These are phyloP conservation scores for Ceratobasidium sp. DNA, from an alignment of 1,284 basidiomycete species.

Conservation along the genomic window DNA sequence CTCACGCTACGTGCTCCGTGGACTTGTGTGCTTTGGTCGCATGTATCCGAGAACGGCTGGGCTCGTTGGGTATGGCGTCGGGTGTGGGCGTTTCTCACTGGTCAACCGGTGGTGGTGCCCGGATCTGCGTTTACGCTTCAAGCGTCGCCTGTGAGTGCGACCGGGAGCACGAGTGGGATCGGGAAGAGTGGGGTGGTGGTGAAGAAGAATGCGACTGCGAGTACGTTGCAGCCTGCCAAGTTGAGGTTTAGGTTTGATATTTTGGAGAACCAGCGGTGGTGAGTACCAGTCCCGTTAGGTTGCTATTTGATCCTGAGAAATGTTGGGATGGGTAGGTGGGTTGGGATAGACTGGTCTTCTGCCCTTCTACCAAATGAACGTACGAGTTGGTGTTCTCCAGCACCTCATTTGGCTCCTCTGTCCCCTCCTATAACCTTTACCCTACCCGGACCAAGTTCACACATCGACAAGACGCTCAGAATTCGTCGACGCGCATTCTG, in stretches of 20 bases:
- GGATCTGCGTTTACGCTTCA: conserved; percentile 50
- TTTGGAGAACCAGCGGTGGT: conserved; percentile 95
- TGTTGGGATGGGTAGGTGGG: conserved; percentile 71
- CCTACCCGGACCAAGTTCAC: conserved; percentile 60
- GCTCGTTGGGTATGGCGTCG: conserved; percentile 71
- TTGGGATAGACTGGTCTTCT: conserved; percentile 92
- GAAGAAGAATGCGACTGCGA: conserved; percentile 51
- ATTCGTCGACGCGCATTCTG: conserved; percentile 51
- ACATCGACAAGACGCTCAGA: conserved; percentile 62
- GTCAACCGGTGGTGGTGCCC: conserved; percentile 60
- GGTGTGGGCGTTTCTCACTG: conserved; percentile 66
- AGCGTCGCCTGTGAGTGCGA: conserved; percentile 27
- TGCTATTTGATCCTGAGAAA: too few species aligned
- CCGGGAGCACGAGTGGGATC: too few species aligned
- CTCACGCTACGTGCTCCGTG: conserved; percentile 76
- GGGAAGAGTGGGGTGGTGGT: conserved; percentile 30
- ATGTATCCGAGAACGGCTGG: conserved; percentile 74
- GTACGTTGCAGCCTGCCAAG: conserved; percentile 25
- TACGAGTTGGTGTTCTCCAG: conserved; percentile 84
- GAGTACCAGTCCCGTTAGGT: too few species aligned
- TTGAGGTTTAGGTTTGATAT: conserved; percentile 87
- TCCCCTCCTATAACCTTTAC: conserved; percentile 61
- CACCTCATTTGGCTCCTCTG: conserved; percentile 61
- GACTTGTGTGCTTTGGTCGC: conserved; percentile 66
- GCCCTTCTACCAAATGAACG: conserved; percentile 91